Evolutionary conservation across 2,329 filamentous ascomycete species (phyloP), one percentile per base, ranked within the genome.

Genomic region (Beauveria brongniartii): DNA sequence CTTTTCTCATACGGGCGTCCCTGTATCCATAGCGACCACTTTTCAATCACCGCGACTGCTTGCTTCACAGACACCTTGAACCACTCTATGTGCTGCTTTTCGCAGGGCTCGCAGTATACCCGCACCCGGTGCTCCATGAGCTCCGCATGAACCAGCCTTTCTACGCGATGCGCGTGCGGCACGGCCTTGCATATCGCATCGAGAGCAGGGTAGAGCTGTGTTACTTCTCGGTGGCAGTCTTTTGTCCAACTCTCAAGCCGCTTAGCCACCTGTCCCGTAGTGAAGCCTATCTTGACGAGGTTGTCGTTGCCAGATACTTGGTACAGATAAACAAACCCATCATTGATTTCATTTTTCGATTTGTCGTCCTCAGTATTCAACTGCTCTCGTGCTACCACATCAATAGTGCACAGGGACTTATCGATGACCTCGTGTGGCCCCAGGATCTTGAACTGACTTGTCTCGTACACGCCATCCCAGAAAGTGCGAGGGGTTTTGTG

Each of bases 321-420:
- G 30, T 62, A 62, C 6, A 54, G 16, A 16, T 62, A 62, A 5
- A 62, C 22, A 12, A 22, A 53, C 7, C 71, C 69, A 53, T 68
- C 72, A 46, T 68, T 72, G 37, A 76, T 73, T 61, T 69, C 77
- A 61, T 74, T 74, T 46, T 66, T 66, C 30, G 56, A 60, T 46
- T 62, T 68, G 9, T 68, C 66, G 48, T 61, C 66, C n/a, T 65
- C 66, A 3, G 65, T 61, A n/a, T 64, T 54, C 7, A 61, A 26
- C n/a, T 20, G n/a, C 40, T 24, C 24, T 2, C 7, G 18, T 2
- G 48, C 40, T 18, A 47, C 40, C 26, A 18, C 46, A 0, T 53
- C 48, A 10, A 7, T 2, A 3, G 41, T n/a, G 1, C 5, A 16
- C n/a, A 41, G 24, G 4, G 8, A 16, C 40, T 50, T 56, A 6